Evolutionary conservation across 2,329 filamentous ascomycete species (phyloP).

Genomic region (Rhinocladiella similis): DNA sequence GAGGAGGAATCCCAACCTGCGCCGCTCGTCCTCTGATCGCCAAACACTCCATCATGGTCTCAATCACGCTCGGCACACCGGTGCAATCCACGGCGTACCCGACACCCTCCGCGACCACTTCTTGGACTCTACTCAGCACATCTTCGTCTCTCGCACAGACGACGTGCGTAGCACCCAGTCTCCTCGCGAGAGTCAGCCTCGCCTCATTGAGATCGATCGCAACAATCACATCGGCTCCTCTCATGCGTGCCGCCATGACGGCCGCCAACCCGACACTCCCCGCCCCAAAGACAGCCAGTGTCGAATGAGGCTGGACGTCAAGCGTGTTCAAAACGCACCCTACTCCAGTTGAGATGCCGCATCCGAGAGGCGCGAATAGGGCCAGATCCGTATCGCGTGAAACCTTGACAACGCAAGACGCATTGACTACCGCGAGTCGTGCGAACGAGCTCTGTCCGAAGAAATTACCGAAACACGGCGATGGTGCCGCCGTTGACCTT

Average conservation of each 20-base stretch:
- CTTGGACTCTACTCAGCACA: conserved; percentile 24
- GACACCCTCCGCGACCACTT: conserved; percentile 3
- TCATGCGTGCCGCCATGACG: conserved; percentile 32
- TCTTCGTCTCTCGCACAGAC: conserved; percentile 37
- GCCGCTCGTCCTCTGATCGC: conserved; percentile 24
- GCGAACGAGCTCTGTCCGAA: conserved; percentile 34
- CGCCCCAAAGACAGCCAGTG: conserved; percentile 32
- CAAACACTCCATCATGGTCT: conserved; percentile 28
- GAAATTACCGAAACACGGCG: conserved; percentile 17
- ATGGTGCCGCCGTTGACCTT: not conserved
- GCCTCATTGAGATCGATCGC: conserved; percentile 37
- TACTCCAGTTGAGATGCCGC: conserved; percentile 32
- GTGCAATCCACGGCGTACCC: conserved; percentile 29
- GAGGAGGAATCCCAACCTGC: conserved; percentile 25
- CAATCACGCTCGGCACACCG: conserved; percentile 17
- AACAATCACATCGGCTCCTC: conserved; percentile 32
- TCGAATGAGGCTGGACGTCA: not conserved
- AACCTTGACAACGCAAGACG: conserved; percentile 23
- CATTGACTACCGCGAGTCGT: conserved; percentile 24
- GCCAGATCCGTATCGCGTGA: conserved; percentile 14
- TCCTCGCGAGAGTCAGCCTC: conserved; percentile 47
- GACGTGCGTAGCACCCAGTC: conserved; percentile 51
- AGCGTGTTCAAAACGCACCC: conserved; percentile 24
- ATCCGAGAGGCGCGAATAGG: conserved; percentile 32
- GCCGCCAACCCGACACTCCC: conserved; percentile 34